Evolutionary conservation across 2,329 filamentous ascomycete species (phyloP).

Genomic region (Microcyclospora pomicola): DNA sequence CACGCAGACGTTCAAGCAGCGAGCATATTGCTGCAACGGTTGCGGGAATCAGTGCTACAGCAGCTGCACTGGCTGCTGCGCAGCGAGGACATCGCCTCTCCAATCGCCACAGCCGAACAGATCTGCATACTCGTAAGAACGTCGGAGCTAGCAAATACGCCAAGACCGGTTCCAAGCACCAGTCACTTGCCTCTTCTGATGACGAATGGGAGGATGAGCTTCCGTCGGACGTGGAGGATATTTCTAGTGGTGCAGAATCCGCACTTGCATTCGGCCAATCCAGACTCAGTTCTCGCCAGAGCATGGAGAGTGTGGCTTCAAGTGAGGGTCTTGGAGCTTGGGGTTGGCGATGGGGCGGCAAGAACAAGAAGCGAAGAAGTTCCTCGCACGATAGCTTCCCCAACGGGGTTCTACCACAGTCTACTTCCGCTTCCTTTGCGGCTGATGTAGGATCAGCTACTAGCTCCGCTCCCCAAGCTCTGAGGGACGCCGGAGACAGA

Average conservation of each 20-base stretch:
- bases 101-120: constrained; percentile 14
- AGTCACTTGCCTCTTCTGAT: constrained; percentile 20
- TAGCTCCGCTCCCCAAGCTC: constrained; percentile 14
- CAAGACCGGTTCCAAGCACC: constrained; percentile 23
- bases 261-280: constrained; percentile 48
- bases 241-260: constrained; percentile 38
- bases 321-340: constrained; percentile 35
- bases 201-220: constrained; percentile 44
- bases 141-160: constrained; percentile 6
- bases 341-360: constrained; percentile 47
- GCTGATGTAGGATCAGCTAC: constrained; percentile 6
- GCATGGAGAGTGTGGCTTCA: constrained; percentile 40
- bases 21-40: constrained; percentile 35
- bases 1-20: constrained; percentile 26
- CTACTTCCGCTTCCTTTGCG: neutral
- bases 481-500: too few relatives aligned
- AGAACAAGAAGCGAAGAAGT: constrained; percentile 25
- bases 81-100: constrained; percentile 20
- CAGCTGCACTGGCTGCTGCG: constrained; percentile 34
- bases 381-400: constrained; percentile 1
- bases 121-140: constrained; percentile 7
- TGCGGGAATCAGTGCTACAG: constrained; percentile 33
- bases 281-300: constrained; percentile 28
- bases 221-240: constrained; percentile 39
- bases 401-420: neutral